Evolutionary conservation across 768 basidiomycete species (phyloP), one percentile per base, ranked within the genome.

Genomic region (Pleurotus citrinopileatus): DNA sequence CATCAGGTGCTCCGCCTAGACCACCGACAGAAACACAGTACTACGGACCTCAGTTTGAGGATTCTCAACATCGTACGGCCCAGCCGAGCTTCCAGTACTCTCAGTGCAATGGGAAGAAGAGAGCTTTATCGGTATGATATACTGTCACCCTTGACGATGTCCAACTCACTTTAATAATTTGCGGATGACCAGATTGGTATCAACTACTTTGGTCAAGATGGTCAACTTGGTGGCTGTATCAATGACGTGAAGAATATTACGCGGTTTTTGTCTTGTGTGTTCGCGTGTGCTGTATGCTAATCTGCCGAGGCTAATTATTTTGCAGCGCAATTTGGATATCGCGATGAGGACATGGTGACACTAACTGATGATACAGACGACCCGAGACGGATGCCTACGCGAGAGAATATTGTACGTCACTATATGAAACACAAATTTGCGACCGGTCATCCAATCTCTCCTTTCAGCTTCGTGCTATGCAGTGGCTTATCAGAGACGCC

Each of bases 201-300:
- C 61, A 93, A 93, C 67, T 98, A 98, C 65, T 65, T 76, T 19
- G 87, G 89, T 0, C 82, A 84, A 60, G 66, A 67, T 3, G 78
- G 78, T 13, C 79, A 84, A 60, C 73, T 98, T 5, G 67, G 73
- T 0, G 96, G 96, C 7, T 98, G 96, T 65, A 88, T 96, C 65
- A 96, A 98, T 65, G 96, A 99, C 62, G 95, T 86, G 0, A 69
- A 74, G 45, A 94, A 94, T 65, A 81, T 98, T 50, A 77, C 80
- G 61, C 67, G 72, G 17, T 98, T 98, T 73, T 70, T 95, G 43
- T 77, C 74, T 56, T 62, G 90, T 90, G 60, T 57, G 85, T 67
- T 13, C 10, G 9, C 19, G 19, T 27, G 12, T 17, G 17, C n/a
- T 51, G 8, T 9, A 27, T 25, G 4, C 8, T n/a, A n/a, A n/a